Evolutionary conservation across 176 grass and related monocot genomes (phyloP), one percentile per base, ranked within the genome.

Genomic region (Avena sativa): DNA sequence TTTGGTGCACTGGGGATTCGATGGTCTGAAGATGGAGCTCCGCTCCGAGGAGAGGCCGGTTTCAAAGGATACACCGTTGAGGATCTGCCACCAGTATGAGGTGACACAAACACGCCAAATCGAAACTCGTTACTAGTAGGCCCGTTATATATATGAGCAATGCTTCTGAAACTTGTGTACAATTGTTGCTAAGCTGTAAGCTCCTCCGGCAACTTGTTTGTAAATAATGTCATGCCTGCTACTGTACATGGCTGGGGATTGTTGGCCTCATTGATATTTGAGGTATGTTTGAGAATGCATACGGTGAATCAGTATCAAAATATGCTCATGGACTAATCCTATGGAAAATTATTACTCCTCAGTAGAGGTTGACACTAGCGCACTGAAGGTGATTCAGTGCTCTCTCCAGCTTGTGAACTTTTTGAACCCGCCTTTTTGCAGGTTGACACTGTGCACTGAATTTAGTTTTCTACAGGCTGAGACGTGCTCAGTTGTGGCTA

Each of bases 41-140:
- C 92, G 91, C 93, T 93, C 96, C 1, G 96, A 94, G 47, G 93
- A 98, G 80, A 91, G 88, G 26, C 91, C 96, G 6, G 93, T 98
- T 28, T 98, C 96, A 6, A 79, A 89, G 15, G 91, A 92, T 11
- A 91, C 66, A 1, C 91, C 93, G 5, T 52, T 98, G 84, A 88
- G 56, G 65, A 94, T 95, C 79, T 85, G 82, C 78, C 96, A 98
- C 82, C 80, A 89, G 65, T 98, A 98, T 68, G 88, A 91, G 87
- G 93, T 95, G 47, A 84, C 84, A 62, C 79, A 95, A 86, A 38
- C 80, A 43, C 60, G 58, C 77, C 85, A 78, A 77, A 82, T 82
- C 67, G 44, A 50, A 62, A 66, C 79, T 65, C 16, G 49, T 75
- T 32, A 46, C 13, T 71, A 71, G 38, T 30, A 30, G 49, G 19